These are phyloP conservation scores for Backusella mclennaniae DNA, from an alignment of 192 early-diverging fungal species.

Conservation along the genomic window DNA sequence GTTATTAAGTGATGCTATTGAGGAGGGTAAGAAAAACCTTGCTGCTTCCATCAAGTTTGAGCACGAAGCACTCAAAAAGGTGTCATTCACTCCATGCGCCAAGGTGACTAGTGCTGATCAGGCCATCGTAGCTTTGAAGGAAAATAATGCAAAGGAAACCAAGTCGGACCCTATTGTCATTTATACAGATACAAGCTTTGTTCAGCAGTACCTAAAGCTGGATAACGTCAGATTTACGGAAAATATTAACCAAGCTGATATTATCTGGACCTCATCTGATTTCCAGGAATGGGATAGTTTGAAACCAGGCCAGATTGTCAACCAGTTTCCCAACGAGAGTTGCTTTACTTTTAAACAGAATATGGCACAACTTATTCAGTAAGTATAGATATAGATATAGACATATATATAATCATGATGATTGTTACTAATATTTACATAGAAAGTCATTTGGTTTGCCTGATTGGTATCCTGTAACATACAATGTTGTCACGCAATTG, in stretches of 20 bases:
- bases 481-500: conserved; percentile 40
- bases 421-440: neutral
- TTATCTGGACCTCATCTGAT: conserved; percentile 44
- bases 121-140: neutral
- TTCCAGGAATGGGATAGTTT: conserved; percentile 43
- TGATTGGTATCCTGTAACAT: conserved; percentile 42
- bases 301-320: conserved; percentile 39
- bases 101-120: neutral
- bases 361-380: conserved; percentile 37
- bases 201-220: conserved; percentile 40
- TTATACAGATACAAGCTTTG: conserved; percentile 44
- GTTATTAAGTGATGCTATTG: conserved; percentile 20
- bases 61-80: neutral
- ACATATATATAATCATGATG: neutral
- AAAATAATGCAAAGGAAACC: conserved; percentile 4
- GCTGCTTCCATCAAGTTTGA: neutral
- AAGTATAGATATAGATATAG: conserved; percentile 1
- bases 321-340: conserved; percentile 44
- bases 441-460: conserved; percentile 14
- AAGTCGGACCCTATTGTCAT: neutral
- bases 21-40: neutral
- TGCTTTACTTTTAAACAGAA: conserved; percentile 47
- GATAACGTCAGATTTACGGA: conserved; percentile 36
- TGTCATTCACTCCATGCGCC: neutral
- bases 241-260: conserved; percentile 36